Evolutionary conservation across 2,329 filamentous ascomycete species (phyloP).

Genomic region (Paecilomyces formosus): DNA sequence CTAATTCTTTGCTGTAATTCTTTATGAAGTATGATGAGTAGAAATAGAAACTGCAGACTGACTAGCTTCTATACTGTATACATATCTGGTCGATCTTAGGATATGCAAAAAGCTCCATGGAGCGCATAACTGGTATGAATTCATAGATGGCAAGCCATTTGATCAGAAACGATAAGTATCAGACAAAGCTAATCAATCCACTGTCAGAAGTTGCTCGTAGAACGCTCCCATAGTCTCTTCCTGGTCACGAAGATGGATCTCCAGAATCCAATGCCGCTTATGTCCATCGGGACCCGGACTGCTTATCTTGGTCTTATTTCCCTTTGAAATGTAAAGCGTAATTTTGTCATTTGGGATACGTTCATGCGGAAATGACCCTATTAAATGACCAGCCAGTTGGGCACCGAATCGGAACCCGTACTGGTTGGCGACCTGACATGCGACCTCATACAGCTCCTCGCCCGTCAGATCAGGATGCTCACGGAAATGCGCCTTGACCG

Average conservation of each 20-base stretch:
- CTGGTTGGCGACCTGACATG: conserved; percentile 28
- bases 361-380: conserved; percentile 46
- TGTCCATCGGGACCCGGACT: conserved; percentile 32
- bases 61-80: too few relatives aligned
- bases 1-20: too few relatives aligned
- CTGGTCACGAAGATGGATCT: conserved; percentile 41
- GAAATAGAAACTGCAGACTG: too few relatives aligned
- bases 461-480: conserved; percentile 41
- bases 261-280: conserved; percentile 44
- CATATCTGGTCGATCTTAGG: too few relatives aligned
- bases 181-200: conserved; percentile 6
- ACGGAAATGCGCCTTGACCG: conserved; percentile 35
- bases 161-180: background rate
- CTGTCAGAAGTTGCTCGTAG: conserved; percentile 30
- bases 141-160: too few relatives aligned
- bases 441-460: conserved; percentile 40
- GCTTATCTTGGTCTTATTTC: conserved; percentile 37
- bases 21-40: too few relatives aligned
- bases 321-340: conserved; percentile 39
- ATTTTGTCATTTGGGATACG: conserved; percentile 43
- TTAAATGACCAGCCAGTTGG: conserved; percentile 42
- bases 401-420: conserved; percentile 41
- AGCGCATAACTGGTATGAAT: too few relatives aligned
- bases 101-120: too few relatives aligned
- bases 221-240: conserved; percentile 36